Conservation (phyloP, 768 basidiomycete genomes). For the Rhizopogon rudus region DNA sequence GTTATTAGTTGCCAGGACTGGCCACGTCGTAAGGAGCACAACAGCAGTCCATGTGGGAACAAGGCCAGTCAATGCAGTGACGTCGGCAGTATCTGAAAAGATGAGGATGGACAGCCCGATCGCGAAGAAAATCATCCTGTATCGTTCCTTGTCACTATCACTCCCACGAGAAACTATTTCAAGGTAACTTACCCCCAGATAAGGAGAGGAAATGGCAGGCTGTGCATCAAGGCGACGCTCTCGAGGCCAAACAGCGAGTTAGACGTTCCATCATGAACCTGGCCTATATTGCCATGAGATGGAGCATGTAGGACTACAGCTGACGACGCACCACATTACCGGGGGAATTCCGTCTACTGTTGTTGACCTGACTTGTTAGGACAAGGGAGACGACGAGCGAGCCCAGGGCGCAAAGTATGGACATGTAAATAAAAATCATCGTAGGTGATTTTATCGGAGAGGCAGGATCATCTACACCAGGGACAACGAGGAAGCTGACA, state of each 20-base stretch:
- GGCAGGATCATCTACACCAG: too few relatives aligned
- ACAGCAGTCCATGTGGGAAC: constrained; percentile 2
- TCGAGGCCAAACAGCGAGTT: constrained; percentile 18
- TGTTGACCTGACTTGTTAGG: too few relatives aligned
- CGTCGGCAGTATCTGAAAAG: background rate
- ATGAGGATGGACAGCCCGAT: constrained; percentile 4
- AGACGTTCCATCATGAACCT: constrained; percentile 14
- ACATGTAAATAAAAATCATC: too few relatives aligned
- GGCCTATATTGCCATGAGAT: too few relatives aligned
- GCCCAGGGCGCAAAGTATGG: too few relatives aligned
- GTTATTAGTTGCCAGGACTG: background rate
- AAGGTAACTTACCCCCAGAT: constrained; percentile 25
- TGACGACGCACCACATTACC: too few relatives aligned
- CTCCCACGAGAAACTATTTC: too few relatives aligned
- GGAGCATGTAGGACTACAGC: too few relatives aligned
- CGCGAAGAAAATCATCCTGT: constrained; percentile 9
- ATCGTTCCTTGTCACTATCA: background rate
- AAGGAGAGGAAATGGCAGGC: constrained; percentile 27
- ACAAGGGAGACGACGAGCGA: too few relatives aligned
- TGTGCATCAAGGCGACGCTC: constrained; percentile 26
- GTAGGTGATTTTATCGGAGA: too few relatives aligned
- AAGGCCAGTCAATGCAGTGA: background rate
- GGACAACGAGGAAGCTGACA: too few relatives aligned
- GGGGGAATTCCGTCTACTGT: too few relatives aligned
- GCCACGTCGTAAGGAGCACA: background rate